Conservation (phyloP, 169 alveolate species). For the Cryptosporidium ryanae region DNA sequence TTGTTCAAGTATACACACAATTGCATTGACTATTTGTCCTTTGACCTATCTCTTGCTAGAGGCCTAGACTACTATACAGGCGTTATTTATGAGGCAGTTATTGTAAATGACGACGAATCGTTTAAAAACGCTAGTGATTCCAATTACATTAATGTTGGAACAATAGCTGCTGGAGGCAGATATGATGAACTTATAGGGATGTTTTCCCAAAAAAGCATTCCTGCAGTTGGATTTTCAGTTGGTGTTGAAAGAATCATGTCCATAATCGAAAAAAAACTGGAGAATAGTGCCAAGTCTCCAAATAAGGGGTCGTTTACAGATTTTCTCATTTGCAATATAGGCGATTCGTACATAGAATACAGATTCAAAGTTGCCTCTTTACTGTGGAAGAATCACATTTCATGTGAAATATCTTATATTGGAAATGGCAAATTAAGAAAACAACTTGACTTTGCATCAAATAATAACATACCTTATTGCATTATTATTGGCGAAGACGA, state of each 20-base stretch:
- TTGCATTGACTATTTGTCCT: constrained; percentile 66
- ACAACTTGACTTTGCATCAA: constrained; percentile 62
- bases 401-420: constrained; percentile 47
- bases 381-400: constrained; percentile 51
- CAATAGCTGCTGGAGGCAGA: constrained; percentile 98
- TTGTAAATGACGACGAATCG: constrained; percentile 61
- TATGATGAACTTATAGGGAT: constrained; percentile 94
- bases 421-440: constrained; percentile 58
- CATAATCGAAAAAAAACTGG: constrained; percentile 83
- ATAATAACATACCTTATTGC: constrained; percentile 38
- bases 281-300: constrained; percentile 1
- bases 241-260: constrained; percentile 95
- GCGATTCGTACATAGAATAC: constrained; percentile 21
- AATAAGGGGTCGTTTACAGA: constrained; percentile 53
- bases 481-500: constrained; percentile 63
- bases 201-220: constrained; percentile 89
- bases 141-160: constrained; percentile 87
- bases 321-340: constrained; percentile 52
- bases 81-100: constrained; percentile 93
- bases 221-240: constrained; percentile 95
- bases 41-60: constrained; percentile 94
- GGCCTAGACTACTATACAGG: constrained; percentile 98
- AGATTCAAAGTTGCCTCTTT: constrained; percentile 66
- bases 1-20: constrained; percentile 77
- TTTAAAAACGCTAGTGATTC: constrained; percentile 18